Conservation (phyloP, 169 alveolate genomes). For the Cryptosporidium viatorum region DNA sequence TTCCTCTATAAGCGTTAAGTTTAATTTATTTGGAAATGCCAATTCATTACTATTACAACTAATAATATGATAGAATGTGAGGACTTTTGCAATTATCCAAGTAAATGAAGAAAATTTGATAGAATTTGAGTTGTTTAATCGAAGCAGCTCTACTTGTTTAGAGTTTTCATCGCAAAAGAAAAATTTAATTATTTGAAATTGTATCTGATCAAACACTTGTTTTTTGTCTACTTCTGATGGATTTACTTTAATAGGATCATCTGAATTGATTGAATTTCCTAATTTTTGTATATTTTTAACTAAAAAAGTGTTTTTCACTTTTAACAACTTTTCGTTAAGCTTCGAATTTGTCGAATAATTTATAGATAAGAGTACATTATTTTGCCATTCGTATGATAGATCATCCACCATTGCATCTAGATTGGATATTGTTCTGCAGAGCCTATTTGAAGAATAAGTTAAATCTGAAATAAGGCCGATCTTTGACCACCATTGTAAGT, state of each 20-base stretch:
- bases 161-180: neutral
- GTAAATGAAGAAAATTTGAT: neutral
- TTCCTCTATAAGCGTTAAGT: conserved; percentile 28
- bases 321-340: neutral
- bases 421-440: conserved; percentile 5
- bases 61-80: conserved; percentile 5
- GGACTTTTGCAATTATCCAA: conserved; percentile 28
- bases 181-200: conserved; percentile 25
- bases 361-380: neutral
- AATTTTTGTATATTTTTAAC: neutral
- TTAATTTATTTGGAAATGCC: conserved; percentile 10
- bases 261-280: neutral
- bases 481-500: conserved; percentile 43
- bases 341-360: neutral
- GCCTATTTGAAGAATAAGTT: neutral
- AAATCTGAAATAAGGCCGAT: conserved; percentile 18
- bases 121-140: neutral
- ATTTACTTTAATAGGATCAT: neutral
- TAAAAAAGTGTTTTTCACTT: neutral
- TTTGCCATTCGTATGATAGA: neutral
- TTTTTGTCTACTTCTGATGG: neutral
- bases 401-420: neutral
- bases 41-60: neutral
- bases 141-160: neutral
- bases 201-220: conserved; percentile 9